These are phyloP conservation scores for Dioscorea zingiberensis DNA, from an alignment of 106 monocot genomes.

Conservation along the genomic window DNA sequence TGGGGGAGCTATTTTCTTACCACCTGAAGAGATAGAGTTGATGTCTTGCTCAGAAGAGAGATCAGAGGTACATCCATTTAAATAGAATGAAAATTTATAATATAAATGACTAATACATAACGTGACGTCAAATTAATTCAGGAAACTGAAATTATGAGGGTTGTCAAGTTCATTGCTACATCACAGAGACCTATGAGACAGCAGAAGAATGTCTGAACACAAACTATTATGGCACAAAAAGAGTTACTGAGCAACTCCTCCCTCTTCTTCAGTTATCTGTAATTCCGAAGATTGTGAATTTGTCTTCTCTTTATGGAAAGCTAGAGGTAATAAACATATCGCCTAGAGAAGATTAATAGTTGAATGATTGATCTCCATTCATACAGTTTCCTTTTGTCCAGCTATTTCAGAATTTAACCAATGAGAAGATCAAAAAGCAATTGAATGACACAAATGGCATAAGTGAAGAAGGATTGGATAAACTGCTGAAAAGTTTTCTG, in stretches of 20 bases:
- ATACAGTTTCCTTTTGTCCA: no score
- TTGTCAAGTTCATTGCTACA: not conserved
- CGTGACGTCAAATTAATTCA: no score
- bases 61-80: no score
- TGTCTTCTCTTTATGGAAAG: constrained; percentile 50
- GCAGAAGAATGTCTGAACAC: constrained; percentile 51
- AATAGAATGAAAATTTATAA: no score
- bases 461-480: constrained; percentile 33
- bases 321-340: constrained; percentile 24
- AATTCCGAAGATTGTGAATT: constrained; percentile 49
- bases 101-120: no score
- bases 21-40: no score
- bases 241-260: constrained; percentile 66
- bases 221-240: constrained; percentile 67
- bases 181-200: constrained; percentile 23
- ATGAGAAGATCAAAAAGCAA: constrained; percentile 16
- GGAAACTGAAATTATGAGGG: not conserved
- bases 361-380: no score
- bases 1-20: not conserved
- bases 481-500: constrained; percentile 32
- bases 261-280: constrained; percentile 59
- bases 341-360: no score
- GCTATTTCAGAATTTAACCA: constrained; percentile 47
- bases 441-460: constrained; percentile 17
- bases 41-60: no score